Conservation (phyloP, 805 yeast genomes). For the Pichia californica region DNA sequence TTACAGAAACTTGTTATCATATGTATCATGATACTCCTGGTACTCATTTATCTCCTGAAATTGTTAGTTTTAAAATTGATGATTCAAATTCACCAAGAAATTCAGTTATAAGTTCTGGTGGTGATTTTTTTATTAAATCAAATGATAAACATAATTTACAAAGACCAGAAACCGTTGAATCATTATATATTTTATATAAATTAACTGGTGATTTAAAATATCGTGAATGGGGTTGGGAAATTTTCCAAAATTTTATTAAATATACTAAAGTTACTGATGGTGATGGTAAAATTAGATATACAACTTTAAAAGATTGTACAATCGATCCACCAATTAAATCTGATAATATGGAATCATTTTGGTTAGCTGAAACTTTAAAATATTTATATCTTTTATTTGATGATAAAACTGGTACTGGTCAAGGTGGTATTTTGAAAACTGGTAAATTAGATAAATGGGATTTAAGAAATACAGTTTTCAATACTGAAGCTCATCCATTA, state of each 20-base stretch:
- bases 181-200: slow-evolving; percentile 72
- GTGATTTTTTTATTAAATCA: slow-evolving; percentile 53
- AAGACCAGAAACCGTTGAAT: slow-evolving; percentile 91
- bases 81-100: neutral
- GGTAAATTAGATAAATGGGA: slow-evolving; percentile 46
- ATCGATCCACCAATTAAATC: slow-evolving; percentile 42
- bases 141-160: slow-evolving; percentile 79
- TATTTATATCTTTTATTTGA: slow-evolving; percentile 77
- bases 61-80: slow-evolving; percentile 75
- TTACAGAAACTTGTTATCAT: slow-evolving; percentile 74
- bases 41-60: slow-evolving; percentile 85
- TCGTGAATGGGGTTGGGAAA: slow-evolving; percentile 86
- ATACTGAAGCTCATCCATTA: slow-evolving; percentile 91
- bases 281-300: slow-evolving; percentile 33
- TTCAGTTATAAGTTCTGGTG: slow-evolving; percentile 1
- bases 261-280: slow-evolving; percentile 47
- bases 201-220: slow-evolving; percentile 75
- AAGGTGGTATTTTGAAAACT: slow-evolving; percentile 23
- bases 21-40: slow-evolving; percentile 66
- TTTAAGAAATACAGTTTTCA: slow-evolving; percentile 65
- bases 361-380: slow-evolving; percentile 91
- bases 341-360: slow-evolving; percentile 85
- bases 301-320: slow-evolving; percentile 65
- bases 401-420: slow-evolving; percentile 28
- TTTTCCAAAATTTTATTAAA: slow-evolving; percentile 62